Evolutionary conservation across 2,329 filamentous ascomycete genomes (phyloP).

Genomic region (Claviceps paspali): DNA sequence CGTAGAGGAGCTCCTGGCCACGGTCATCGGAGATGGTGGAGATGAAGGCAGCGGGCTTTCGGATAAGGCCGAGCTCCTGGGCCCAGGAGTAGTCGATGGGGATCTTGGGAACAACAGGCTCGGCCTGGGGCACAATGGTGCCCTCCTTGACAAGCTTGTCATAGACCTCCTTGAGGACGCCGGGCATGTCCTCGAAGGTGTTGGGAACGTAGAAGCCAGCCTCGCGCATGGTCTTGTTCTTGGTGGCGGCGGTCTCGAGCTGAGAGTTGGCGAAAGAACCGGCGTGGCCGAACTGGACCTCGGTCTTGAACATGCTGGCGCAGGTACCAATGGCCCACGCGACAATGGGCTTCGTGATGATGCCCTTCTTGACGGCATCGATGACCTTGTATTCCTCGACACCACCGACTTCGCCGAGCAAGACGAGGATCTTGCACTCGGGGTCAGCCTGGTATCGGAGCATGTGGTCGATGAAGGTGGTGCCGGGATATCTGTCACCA

Average conservation of each 20-base stretch:
- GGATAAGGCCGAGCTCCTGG: conserved; percentile 96
- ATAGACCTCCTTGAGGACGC: conserved; percentile 65
- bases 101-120: conserved; percentile 95
- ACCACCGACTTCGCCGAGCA: conserved; percentile 97
- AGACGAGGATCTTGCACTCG: conserved; percentile 89
- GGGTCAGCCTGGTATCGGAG: conserved; percentile 93
- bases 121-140: conserved; percentile 68
- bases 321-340: conserved; percentile 99
- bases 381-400: conserved; percentile 99
- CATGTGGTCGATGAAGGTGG: conserved; percentile 97
- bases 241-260: conserved; percentile 88
- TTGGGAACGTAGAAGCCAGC: conserved; percentile 89
- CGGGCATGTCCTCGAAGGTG: conserved; percentile 91
- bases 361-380: conserved; percentile 85
- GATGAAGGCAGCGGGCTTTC: conserved; percentile 99
- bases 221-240: conserved; percentile 95
- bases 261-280: conserved; percentile 98
- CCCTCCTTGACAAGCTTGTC: conserved; percentile 73
- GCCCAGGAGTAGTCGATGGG: conserved; percentile 99
- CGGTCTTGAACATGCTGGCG: conserved; percentile 99
- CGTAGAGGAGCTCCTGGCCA: conserved; percentile 97
- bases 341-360: conserved; percentile 96
- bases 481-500: conserved; percentile 96
- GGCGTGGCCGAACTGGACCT: conserved; percentile 98
- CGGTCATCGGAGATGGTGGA: conserved; percentile 99